phyloP scores from a whole-genome alignment of 371 early-diverging fungal genomes.

The Mucor plumbeus region DNA sequence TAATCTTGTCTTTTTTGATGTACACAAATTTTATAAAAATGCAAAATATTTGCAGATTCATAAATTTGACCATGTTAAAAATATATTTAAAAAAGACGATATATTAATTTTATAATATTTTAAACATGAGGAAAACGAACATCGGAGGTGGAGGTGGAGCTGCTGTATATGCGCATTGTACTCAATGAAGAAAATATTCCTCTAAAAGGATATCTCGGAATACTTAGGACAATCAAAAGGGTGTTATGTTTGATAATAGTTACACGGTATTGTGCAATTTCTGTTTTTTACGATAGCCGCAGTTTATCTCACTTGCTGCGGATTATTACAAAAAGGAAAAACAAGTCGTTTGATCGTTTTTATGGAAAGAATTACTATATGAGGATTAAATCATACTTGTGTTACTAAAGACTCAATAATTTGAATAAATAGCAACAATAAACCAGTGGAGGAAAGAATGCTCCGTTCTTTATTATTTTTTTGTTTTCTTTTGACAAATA shows the following conservation, averaged over 20 bases:
- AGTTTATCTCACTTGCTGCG: slow-evolving; percentile 6
- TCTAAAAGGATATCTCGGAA: not conserved
- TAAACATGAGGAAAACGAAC: too few species aligned
- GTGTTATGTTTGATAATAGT: not conserved
- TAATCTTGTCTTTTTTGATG: too few species aligned
- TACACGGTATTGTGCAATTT: not conserved
- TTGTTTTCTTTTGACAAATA: not conserved
- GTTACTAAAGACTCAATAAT: not conserved
- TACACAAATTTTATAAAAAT: too few species aligned
- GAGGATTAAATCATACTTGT: not conserved
- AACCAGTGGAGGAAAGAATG: not conserved
- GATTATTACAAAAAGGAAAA: not conserved
- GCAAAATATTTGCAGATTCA: too few species aligned
- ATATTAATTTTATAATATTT: too few species aligned
- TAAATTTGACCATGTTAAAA: too few species aligned
- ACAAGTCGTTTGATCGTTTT: not conserved
- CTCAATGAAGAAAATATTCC: slow-evolving; percentile 3
- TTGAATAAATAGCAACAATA: slow-evolving; percentile 1
- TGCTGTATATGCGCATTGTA: not conserved
- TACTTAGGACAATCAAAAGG: too few species aligned
- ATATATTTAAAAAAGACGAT: too few species aligned
- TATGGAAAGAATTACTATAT: slow-evolving; percentile 21
- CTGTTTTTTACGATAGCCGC: slow-evolving; percentile 1
- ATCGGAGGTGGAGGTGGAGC: too few species aligned
- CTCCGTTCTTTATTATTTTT: not conserved